A percentile compares a stretch with the other conserved stretches of the same genome.
Evolutionary conservation across 1,139 yeast genomes (phyloP).

Genomic region (Hyphopichia pseudoburtonii): DNA sequence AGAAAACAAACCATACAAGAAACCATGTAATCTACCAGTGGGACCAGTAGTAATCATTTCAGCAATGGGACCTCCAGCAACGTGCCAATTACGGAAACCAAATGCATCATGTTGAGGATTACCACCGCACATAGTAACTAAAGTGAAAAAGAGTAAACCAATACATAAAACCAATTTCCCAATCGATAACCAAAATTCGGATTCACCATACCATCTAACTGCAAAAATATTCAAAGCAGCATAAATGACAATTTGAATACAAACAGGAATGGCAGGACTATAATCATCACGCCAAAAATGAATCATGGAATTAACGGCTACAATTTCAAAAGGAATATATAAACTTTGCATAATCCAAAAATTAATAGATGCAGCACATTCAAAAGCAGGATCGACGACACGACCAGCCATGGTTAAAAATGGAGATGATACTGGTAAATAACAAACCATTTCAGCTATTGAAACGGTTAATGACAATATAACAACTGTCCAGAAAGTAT

Average conservation of each 20-base stretch:
- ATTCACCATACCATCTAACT: slow-evolving; percentile 72
- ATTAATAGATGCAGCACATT: slow-evolving; percentile 80
- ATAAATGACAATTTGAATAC: slow-evolving; percentile 62
- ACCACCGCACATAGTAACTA: slow-evolving; percentile 83
- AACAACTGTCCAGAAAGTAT: slow-evolving; percentile 48
- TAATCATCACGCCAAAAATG: slow-evolving; percentile 80
- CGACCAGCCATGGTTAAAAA: slow-evolving; percentile 55
- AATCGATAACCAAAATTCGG: slow-evolving; percentile 77
- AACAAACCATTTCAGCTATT: slow-evolving; percentile 82
- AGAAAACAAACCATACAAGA: slow-evolving; percentile 57
- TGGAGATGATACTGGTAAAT: slow-evolving; percentile 69
- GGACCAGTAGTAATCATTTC: slow-evolving; percentile 56
- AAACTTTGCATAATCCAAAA: slow-evolving; percentile 77
- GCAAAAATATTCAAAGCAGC: slow-evolving; percentile 67
- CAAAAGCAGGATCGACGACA: slow-evolving; percentile 65
- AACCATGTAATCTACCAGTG: slow-evolving; percentile 71
- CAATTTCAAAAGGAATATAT: slow-evolving; percentile 78
- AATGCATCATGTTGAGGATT: slow-evolving; percentile 65
- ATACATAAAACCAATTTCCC: slow-evolving; percentile 70
- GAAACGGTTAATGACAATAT: slow-evolving; percentile 64
- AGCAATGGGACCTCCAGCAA: slow-evolving; percentile 49
- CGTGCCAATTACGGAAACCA: slow-evolving; percentile 67
- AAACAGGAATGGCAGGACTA: slow-evolving; percentile 63
- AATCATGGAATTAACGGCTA: slow-evolving; percentile 73
- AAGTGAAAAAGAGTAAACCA: slow-evolving; percentile 71